Base-by-base conservation (phyloP, 2,329 filamentous ascomycete species). In the Rachicladosporium sp. region DNA sequence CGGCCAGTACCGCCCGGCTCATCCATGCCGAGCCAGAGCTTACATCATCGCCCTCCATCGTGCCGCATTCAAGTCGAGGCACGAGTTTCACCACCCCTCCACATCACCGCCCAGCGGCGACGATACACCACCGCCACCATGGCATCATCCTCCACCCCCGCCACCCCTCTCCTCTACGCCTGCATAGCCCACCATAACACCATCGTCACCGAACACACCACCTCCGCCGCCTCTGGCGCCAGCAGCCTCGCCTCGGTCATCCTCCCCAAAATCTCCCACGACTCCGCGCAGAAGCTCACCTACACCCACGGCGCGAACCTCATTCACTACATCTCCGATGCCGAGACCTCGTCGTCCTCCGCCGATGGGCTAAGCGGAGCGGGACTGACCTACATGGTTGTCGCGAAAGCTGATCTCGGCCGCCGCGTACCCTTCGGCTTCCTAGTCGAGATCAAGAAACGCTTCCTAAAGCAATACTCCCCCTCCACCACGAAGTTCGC, bases 171-270 rank as follows among this genome's bases (percentile, higher is more conserved):
- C 35, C 54, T 60, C 39, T 61, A 60, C 67, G 80, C 86, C 51
- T 96, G 91, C 68, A 91, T 98, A 63, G 87, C 91, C 37, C 80
- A 96, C 67, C 81, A 91, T 57, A 84, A 78, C 40, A 96, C 88
- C 34, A 94, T 98, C 64, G 79, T 98, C 45, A 69, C 84, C 55
- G 91, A 98, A 67, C 89, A 93, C 68, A 93, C 86, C 36, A 80
- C 85, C 29, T 86, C 86, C 2, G 82, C 87, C 45, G 80, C 82
- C 7, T 85, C 81, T 32, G 78, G 85, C 50, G 83, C 85, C 42
- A 87, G 86, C 4, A 87, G 82, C 9, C 82, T 96, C 53, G 86
- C 89, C 50, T 91, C 87, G 33, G 71, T 95, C 53, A 87, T 98
- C 67, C 85, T 98, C 33, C 91, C 93, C 43, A 94, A 94, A 63